Conservation (phyloP, 805 yeast species). For the Candida xyloterini region DNA sequence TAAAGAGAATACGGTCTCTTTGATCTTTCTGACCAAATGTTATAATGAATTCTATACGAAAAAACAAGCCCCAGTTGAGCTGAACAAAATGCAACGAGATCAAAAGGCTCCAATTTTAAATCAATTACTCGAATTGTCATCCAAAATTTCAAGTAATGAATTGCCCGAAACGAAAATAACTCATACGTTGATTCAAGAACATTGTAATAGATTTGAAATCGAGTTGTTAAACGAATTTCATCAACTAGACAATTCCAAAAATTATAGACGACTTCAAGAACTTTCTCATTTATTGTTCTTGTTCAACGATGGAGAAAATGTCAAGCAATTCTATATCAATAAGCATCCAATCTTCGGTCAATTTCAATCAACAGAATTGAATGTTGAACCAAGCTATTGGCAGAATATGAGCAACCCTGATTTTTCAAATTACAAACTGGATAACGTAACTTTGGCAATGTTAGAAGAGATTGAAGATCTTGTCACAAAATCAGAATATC, state of each 20-base stretch:
- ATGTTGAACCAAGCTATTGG: constrained; percentile 48
- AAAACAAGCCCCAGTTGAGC: constrained; percentile 48
- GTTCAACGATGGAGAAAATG: constrained; percentile 82
- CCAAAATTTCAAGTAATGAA: constrained; percentile 57
- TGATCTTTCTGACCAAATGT: constrained; percentile 70
- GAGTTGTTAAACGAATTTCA: constrained; percentile 68
- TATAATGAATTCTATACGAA: constrained; percentile 73
- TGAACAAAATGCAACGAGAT: constrained; percentile 43
- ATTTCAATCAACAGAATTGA: constrained; percentile 35
- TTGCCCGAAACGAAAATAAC: constrained; percentile 40
- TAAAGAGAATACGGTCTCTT: constrained; percentile 67
- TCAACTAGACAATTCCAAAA: constrained; percentile 66
- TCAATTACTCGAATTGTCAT: constrained; percentile 61
- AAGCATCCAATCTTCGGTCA: constrained; percentile 67
- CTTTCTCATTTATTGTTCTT: constrained; percentile 70
- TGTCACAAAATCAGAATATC: constrained; percentile 62
- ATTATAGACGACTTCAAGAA: constrained; percentile 69
- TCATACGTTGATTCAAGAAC: constrained; percentile 54
- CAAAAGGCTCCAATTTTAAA: constrained; percentile 69
- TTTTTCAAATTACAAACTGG: constrained; percentile 45
- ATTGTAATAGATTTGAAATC: constrained; percentile 74
- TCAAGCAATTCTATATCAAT: constrained; percentile 75
- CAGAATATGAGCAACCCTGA: constrained; percentile 57
- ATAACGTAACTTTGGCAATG: constrained; percentile 48
- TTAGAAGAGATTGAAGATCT: constrained; percentile 57